Conservation (phyloP, 768 basidiomycete species). For the Collybiopsis confluens region DNA sequence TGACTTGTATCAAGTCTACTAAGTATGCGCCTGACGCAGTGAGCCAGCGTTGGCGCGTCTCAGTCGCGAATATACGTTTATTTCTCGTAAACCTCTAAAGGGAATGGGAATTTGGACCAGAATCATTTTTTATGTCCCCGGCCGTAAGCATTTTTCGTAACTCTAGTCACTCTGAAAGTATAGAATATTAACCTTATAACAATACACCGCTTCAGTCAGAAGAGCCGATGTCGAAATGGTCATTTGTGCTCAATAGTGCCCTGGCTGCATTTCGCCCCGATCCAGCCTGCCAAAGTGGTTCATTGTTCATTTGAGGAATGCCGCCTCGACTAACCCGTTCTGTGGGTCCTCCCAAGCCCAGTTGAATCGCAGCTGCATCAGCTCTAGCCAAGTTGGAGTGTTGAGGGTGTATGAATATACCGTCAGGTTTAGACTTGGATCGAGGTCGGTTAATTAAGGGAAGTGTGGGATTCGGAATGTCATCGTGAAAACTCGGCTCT, state of each 20-base stretch:
- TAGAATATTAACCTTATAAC: no score
- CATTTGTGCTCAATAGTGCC: constrained; percentile 30
- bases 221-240: constrained; percentile 17
- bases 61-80: no score
- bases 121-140: no score
- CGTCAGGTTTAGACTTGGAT: constrained; percentile 51
- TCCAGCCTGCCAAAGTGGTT: constrained; percentile 45
- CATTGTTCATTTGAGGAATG: constrained; percentile 26
- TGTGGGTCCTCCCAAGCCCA: constrained; percentile 47
- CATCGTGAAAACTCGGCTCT: constrained; percentile 1
- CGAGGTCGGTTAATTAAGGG: constrained; percentile 32
- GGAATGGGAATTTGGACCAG: no score
- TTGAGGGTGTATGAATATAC: constrained; percentile 59
- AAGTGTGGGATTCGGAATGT: background rate
- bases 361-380: constrained; percentile 52
- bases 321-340: constrained; percentile 40
- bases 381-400: constrained; percentile 65
- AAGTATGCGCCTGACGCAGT: no score
- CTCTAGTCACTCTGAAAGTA: background rate
- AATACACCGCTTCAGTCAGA: no score
- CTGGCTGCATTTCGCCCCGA: constrained; percentile 48
- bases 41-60: no score
- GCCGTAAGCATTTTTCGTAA: background rate
- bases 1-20: no score
- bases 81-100: no score